Conservation (phyloP, 371 early-diverging fungal genomes). For the Coemansia sp. region DNA sequence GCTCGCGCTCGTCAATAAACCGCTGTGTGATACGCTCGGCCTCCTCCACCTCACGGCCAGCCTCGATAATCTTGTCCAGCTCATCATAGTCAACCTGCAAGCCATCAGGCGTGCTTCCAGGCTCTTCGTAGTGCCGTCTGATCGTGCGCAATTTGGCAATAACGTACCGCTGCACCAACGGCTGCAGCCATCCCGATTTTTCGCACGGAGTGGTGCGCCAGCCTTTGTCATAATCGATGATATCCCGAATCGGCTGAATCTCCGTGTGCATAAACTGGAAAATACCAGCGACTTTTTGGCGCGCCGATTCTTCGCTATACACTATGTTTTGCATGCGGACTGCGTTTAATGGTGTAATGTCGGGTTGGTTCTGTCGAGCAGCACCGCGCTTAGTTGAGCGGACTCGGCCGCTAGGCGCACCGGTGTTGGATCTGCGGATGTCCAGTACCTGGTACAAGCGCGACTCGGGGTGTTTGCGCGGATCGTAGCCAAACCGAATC, state of each 20-base stretch:
- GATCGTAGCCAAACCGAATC: slow-evolving; percentile 53
- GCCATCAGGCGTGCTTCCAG: neutral
- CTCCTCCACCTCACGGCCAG: slow-evolving; percentile 22
- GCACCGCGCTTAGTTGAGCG: slow-evolving; percentile 7
- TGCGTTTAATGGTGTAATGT: slow-evolving; percentile 1
- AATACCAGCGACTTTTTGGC: slow-evolving; percentile 25
- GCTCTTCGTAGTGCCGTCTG: slow-evolving; percentile 1
- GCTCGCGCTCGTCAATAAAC: slow-evolving; percentile 21
- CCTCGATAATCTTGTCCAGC: slow-evolving; percentile 18
- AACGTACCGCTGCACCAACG: slow-evolving; percentile 19
- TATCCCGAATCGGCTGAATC: slow-evolving; percentile 19
- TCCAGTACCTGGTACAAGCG: slow-evolving; percentile 51
- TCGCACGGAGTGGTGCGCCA: slow-evolving; percentile 27
- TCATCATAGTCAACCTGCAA: slow-evolving; percentile 23
- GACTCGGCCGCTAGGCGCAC: neutral
- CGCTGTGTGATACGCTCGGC: slow-evolving; percentile 3
- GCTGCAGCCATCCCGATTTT: slow-evolving; percentile 42
- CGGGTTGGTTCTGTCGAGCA: neutral
- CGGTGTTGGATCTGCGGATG: slow-evolving; percentile 15
- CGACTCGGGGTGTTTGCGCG: slow-evolving; percentile 36
- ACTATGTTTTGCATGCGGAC: slow-evolving; percentile 14
- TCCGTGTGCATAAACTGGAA: slow-evolving; percentile 33
- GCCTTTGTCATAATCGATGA: slow-evolving; percentile 30
- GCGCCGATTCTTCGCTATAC: slow-evolving; percentile 26
- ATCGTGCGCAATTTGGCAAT: slow-evolving; percentile 22